Conservation (phyloP, 441 rosid species). For the Corymbia citriodora region DNA sequence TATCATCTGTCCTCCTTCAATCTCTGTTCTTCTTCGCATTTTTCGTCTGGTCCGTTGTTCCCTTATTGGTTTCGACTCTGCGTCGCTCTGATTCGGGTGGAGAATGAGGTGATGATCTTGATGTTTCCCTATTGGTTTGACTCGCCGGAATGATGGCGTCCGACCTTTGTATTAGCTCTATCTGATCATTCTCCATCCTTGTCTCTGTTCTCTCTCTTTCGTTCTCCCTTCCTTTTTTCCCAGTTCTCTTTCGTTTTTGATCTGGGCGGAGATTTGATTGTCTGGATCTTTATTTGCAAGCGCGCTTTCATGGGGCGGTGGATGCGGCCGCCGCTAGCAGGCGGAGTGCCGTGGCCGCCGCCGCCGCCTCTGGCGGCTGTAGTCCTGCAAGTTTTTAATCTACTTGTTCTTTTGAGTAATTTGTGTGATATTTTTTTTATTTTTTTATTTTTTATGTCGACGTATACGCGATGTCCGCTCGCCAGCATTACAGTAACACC, state of each 20-base stretch:
- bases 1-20: neutral
- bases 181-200: constrained; percentile 36
- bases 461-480: neutral
- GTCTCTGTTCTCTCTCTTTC: neutral
- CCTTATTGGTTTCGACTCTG: neutral
- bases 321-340: neutral
- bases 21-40: neutral
- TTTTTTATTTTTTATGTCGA: neutral
- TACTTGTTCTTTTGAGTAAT: neutral
- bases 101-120: constrained; percentile 11
- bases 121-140: constrained; percentile 52
- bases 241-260: neutral
- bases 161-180: constrained; percentile 46
- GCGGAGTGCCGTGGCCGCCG: neutral
- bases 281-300: neutral
- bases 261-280: neutral
- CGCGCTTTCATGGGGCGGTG: neutral
- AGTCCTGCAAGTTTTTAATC: neutral
- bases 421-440: neutral
- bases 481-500: neutral
- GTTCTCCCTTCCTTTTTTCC: neutral
- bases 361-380: neutral
- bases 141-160: constrained; percentile 45
- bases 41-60: neutral
- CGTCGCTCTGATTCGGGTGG: neutral